phyloP scores from a whole-genome alignment of 192 early-diverging fungal genomes.

The Backusella circina region DNA sequence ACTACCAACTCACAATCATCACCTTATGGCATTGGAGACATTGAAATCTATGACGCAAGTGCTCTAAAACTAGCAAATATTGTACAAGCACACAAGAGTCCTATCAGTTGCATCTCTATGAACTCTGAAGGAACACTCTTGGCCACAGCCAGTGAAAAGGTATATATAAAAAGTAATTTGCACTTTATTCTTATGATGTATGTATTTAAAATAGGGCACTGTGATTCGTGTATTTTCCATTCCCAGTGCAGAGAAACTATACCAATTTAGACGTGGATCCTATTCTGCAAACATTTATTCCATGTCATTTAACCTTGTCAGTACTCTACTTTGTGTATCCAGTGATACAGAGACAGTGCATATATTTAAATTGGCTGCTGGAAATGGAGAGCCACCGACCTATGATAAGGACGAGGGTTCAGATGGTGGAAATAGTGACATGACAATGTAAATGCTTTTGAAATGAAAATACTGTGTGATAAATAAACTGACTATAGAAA shows the following conservation, averaged over 20 bases:
- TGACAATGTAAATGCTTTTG: constrained; percentile 24
- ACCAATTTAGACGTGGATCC: constrained; percentile 91
- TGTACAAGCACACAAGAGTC: constrained; percentile 91
- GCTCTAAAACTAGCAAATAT: constrained; percentile 86
- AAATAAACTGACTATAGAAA: constrained; percentile 9
- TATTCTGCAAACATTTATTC: constrained; percentile 91
- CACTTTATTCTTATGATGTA: background rate
- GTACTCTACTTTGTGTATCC: constrained; percentile 75
- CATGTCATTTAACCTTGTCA: constrained; percentile 75
- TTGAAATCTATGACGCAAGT: constrained; percentile 87
- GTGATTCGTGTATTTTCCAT: constrained; percentile 93
- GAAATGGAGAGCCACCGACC: background rate
- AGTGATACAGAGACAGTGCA: constrained; percentile 94
- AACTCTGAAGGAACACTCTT: constrained; percentile 87
- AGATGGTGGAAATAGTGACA: constrained; percentile 13
- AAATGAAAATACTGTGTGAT: background rate
- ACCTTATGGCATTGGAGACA: constrained; percentile 64
- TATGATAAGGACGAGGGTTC: background rate
- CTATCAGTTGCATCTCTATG: constrained; percentile 80
- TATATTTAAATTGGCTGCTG: constrained; percentile 69
- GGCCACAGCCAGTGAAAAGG: constrained; percentile 94
- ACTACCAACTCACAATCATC: constrained; percentile 34
- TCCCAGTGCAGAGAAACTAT: constrained; percentile 78
- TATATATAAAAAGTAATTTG: constrained; percentile 29
- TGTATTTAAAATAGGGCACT: constrained; percentile 82